A percentile compares a stretch with the other conserved stretches of the same genome.
These are phyloP conservation scores for Irpex sp. DNA, from an alignment of 1,284 basidiomycete genomes.

Conservation along the genomic window DNA sequence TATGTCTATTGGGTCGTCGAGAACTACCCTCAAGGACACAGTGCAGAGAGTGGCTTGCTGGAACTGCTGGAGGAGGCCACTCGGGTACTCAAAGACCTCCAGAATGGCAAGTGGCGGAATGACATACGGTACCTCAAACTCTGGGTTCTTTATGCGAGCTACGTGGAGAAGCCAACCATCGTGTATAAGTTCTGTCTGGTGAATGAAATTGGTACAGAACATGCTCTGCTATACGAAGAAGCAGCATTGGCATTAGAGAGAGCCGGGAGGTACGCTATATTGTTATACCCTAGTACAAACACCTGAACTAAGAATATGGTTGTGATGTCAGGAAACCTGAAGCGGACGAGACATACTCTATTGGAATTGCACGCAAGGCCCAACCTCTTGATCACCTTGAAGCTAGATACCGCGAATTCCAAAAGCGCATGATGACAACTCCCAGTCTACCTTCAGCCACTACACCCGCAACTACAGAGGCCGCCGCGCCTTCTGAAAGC, in stretches of 20 bases:
- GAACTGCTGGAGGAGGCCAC: constrained; percentile 82
- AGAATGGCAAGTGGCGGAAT: constrained; percentile 55
- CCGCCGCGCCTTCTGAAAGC: constrained; percentile 24
- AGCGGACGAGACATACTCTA: constrained; percentile 81
- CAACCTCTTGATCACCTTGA: constrained; percentile 83
- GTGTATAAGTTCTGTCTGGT: constrained; percentile 84
- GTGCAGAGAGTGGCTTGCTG: constrained; percentile 71
- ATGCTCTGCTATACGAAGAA: constrained; percentile 87
- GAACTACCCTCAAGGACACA: constrained; percentile 59
- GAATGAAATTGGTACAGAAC: constrained; percentile 83
- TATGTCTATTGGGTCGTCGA: constrained; percentile 71
- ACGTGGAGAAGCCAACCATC: constrained; percentile 67
- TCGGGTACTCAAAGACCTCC: constrained; percentile 63
- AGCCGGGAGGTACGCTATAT: constrained; percentile 53
- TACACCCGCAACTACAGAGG: constrained; percentile 10
- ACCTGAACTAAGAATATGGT: background rate
- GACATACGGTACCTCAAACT: constrained; percentile 88
- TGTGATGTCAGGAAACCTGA: constrained; percentile 58
- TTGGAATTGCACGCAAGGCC: constrained; percentile 84
- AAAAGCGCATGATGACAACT: constrained; percentile 72
- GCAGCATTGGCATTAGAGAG: constrained; percentile 80
- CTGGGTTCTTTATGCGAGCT: constrained; percentile 87
- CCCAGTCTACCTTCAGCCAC: constrained; percentile 28
- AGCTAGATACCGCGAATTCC: constrained; percentile 79
- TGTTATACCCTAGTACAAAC: background rate